Base-by-base conservation (phyloP, 2,329 filamentous ascomycete species). In the Blumeria hordei region DNA sequence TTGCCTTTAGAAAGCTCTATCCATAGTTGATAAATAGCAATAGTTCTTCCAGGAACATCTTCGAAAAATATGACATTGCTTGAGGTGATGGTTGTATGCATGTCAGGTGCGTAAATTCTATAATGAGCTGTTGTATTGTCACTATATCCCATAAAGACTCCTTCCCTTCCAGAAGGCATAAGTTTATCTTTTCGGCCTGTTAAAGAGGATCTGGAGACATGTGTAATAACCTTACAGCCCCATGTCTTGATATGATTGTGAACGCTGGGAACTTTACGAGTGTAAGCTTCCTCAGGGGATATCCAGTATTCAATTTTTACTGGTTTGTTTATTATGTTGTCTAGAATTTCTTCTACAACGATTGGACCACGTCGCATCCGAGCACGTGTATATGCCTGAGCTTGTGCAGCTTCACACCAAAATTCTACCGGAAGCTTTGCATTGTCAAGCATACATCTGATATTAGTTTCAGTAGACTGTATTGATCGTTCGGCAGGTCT, bases 371-470 rank as follows among this genome's bases (percentile, higher is more conserved):
- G 49, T 7, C 28, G 49, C 49, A 52, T 36, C n/a, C 28, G 33
- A 36, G 49, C 49, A 16, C 49, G 49, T 52, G 33, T 52, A 52
- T 52, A 52, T 52, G 49, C 49, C 34, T 52, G 49, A 10, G 49
- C 49, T 11, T 52, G 49, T 16, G 49, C 33, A 9, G 49, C 49
- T 52, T 52, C 49, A 16, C 49, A 52, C 49, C 33, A 52, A 21
- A 52, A 52, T 52, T 52, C 49, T 7, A 52, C 49, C 1, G 49
- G 49, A 52, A 52, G 49, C 33, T 52, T 52, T 52, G 49, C 49
- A 36, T 52, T 34, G n/a, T 52, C 49, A n/a, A 52, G 49, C 49
- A 52, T 52, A 37, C 49, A 52, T 52, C 32, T 35, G 1, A 52
- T 52, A 52, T 12, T 52, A 35, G 49, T 35, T n/a, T 35, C 49